Percentiles rank a stretch among this genome's conserved stretches.
phyloP scores from a whole-genome alignment of 176 grass and related monocot genomes.

The Triticum timopheevii region DNA sequence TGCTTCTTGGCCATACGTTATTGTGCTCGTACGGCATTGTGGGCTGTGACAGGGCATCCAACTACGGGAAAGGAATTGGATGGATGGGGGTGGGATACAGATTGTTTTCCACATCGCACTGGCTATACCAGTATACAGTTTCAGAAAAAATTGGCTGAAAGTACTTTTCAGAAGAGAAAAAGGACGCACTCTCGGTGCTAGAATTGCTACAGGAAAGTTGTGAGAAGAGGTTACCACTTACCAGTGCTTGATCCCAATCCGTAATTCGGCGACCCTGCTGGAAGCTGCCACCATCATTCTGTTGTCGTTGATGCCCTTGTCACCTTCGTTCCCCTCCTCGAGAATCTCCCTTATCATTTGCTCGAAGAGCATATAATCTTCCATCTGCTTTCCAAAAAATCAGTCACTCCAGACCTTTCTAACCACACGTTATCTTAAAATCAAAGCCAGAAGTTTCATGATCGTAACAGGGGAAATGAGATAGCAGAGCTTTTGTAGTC shows the following conservation, averaged over 20 bases:
- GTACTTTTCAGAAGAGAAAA: slow-evolving; percentile 5
- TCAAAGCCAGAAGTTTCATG: background rate
- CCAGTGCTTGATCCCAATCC: slow-evolving; percentile 74
- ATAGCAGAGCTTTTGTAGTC: background rate
- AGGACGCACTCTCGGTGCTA: background rate
- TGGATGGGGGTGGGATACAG: slow-evolving; percentile 19
- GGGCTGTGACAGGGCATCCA: slow-evolving; percentile 17
- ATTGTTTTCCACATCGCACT: slow-evolving; percentile 6
- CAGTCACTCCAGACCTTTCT: background rate
- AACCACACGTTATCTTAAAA: background rate
- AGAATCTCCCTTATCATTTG: slow-evolving; percentile 57
- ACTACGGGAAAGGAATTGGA: slow-evolving; percentile 12
- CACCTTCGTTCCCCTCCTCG: slow-evolving; percentile 9
- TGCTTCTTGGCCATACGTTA: background rate
- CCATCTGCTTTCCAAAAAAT: slow-evolving; percentile 46
- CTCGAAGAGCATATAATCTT: slow-evolving; percentile 70
- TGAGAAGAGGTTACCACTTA: slow-evolving; percentile 58
- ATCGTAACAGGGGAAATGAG: background rate
- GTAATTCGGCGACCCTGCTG: background rate
- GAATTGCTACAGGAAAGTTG: background rate
- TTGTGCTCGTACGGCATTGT: background rate
- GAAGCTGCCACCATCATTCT: background rate
- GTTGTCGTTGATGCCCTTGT: slow-evolving; percentile 15
- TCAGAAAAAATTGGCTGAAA: background rate
- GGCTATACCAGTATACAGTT: background rate